Percentiles rank a stretch among this genome's conserved stretches.
phyloP scores from a whole-genome alignment of 306 rosid species.

The Benincasa hispida region DNA sequence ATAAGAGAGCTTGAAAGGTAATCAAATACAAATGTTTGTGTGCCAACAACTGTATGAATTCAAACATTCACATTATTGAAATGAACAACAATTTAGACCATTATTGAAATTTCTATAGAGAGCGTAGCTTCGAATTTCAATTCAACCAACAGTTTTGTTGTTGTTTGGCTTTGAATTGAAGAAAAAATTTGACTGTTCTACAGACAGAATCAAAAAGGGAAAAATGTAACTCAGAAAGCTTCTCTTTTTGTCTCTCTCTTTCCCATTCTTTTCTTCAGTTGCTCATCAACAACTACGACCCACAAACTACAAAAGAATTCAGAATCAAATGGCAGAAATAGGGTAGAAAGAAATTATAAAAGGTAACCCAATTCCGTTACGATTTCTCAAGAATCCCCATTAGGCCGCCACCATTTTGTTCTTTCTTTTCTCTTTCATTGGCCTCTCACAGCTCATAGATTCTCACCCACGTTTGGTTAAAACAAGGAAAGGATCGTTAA shows the following conservation, averaged over 20 bases:
- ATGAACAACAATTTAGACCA: neutral
- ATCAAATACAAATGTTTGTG: neutral
- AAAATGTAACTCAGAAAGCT: neutral
- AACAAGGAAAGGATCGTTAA: neutral
- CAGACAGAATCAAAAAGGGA: neutral
- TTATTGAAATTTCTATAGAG: neutral
- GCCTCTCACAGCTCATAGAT: neutral
- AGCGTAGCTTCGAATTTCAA: neutral
- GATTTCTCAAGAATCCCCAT: neutral
- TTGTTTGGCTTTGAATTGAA: neutral
- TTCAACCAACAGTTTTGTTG: neutral
- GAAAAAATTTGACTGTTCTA: neutral
- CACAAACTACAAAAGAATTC: neutral
- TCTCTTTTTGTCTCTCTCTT: neutral
- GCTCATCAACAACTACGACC: neutral
- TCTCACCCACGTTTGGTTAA: neutral
- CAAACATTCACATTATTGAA: neutral
- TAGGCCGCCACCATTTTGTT: neutral
- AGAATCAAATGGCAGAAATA: constrained; percentile 1
- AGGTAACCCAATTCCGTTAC: neutral
- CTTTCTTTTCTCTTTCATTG: neutral
- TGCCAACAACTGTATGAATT: neutral
- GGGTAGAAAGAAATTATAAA: neutral
- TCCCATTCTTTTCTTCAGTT: neutral
- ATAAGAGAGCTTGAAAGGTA: neutral